Percentiles rank a stretch among this genome's conserved stretches.
phyloP scores from a whole-genome alignment of 805 yeast species.

The Pichia exigua region DNA sequence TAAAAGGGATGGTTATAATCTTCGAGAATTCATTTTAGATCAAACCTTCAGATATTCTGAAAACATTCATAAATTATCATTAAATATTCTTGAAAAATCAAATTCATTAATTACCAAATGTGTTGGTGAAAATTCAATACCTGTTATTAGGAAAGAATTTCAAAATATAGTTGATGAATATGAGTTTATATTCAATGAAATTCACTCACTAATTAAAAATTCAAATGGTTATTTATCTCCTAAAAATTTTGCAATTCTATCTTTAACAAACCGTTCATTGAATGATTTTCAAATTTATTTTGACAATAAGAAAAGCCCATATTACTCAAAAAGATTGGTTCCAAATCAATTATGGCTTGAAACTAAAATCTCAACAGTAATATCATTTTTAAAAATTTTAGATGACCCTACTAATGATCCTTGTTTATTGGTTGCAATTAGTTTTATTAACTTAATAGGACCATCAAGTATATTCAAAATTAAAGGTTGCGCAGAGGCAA shows the following conservation, averaged over 20 bases:
- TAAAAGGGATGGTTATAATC: conserved; percentile 7
- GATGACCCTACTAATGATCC: conserved; percentile 24
- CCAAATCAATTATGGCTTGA: conserved; percentile 44
- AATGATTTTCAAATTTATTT: conserved; percentile 33
- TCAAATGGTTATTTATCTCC: conserved; percentile 37
- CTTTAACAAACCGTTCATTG: conserved; percentile 45
- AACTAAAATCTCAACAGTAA: conserved; percentile 35
- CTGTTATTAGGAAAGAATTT: conserved; percentile 24
- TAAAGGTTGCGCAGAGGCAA: conserved; percentile 13
- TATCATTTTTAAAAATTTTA: conserved; percentile 42
- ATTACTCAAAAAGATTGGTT: conserved; percentile 35
- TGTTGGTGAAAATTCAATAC: conserved; percentile 14
- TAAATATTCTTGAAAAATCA: conserved; percentile 18
- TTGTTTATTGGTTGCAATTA: conserved; percentile 20
- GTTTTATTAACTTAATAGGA: conserved; percentile 19
- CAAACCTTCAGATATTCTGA: conserved; percentile 60
- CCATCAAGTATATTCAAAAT: conserved; percentile 14
- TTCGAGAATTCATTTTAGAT: conserved; percentile 30
- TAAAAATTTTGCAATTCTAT: conserved; percentile 45
- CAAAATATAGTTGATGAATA: conserved; percentile 30
- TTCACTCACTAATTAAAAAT: conserved; percentile 31
- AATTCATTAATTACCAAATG: conserved; percentile 12
- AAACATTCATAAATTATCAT: conserved; percentile 41
- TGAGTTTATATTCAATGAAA: conserved; percentile 38
- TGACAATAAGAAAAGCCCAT: conserved; percentile 17